phyloP scores from a whole-genome alignment of 805 yeast species.

The Saccharomycopsis fibuligera region DNA sequence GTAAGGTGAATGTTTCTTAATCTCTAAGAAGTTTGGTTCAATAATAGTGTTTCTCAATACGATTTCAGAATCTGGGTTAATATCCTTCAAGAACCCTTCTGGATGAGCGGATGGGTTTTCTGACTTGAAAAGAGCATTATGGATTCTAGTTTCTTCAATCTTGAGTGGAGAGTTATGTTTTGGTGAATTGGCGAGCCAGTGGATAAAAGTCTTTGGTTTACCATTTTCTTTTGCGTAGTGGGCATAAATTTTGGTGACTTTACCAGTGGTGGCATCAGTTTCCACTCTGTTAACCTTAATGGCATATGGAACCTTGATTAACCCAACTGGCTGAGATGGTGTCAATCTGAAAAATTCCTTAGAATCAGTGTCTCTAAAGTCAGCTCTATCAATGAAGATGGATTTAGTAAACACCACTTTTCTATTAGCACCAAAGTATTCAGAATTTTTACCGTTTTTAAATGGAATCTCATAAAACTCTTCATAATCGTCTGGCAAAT shows the following conservation, averaged over 20 bases:
- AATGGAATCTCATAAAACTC: conserved; percentile 75
- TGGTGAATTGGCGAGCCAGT: conserved; percentile 82
- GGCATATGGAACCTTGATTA: conserved; percentile 83
- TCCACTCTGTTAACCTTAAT: conserved; percentile 65
- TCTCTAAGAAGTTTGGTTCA: conserved; percentile 70
- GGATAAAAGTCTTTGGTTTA: conserved; percentile 94
- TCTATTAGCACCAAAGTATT: conserved; percentile 59
- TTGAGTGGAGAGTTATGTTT: conserved; percentile 56
- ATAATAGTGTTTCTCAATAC: conserved; percentile 59
- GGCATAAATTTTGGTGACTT: conserved; percentile 65
- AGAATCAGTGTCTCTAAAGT: conserved; percentile 59
- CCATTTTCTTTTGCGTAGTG: conserved; percentile 51
- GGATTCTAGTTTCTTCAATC: conserved; percentile 74
- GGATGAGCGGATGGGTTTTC: conserved; percentile 90
- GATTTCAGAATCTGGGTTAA: conserved; percentile 74
- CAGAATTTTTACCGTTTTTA: conserved; percentile 72
- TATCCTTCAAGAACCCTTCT: conserved; percentile 80
- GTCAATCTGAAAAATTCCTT: conserved; percentile 88
- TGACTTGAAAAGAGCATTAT: conserved; percentile 79
- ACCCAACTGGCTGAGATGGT: conserved; percentile 91
- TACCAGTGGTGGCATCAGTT: conserved; percentile 51
- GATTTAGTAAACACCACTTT: conserved; percentile 68
- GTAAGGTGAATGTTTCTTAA: conserved; percentile 70
- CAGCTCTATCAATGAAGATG: conserved; percentile 82
- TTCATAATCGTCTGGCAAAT: conserved; percentile 66